Evolutionary conservation across 164 flowering plant species (phyloP).

Genomic region (Santalum album): DNA sequence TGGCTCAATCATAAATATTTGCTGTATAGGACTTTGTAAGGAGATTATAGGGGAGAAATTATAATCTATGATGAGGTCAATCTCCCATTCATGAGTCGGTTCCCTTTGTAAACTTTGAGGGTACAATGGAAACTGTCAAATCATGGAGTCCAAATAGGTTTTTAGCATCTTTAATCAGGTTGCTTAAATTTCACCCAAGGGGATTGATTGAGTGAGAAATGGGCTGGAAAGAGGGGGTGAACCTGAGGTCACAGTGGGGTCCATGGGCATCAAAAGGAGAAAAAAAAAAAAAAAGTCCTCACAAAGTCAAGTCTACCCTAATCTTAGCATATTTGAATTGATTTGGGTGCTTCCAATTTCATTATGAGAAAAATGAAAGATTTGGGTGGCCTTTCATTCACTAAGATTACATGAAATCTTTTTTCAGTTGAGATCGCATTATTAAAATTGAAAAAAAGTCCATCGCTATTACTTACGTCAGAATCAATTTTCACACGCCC

Average conservation of each 20-base stretch:
- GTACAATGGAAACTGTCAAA: not conserved
- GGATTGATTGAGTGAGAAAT: slow-evolving; percentile 8
- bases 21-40: no score
- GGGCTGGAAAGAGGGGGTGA: slow-evolving; percentile 22
- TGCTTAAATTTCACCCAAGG: not conserved
- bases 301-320: slow-evolving; percentile 13
- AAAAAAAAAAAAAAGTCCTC: slow-evolving; percentile 7
- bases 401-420: slow-evolving; percentile 12
- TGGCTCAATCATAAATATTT: no score
- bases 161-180: not conserved
- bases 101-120: no score
- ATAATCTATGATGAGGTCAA: no score
- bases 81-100: no score
- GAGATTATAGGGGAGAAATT: no score
- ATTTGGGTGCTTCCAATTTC: not conserved
- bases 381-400: slow-evolving; percentile 11
- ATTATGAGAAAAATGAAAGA: not conserved
- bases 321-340: slow-evolving; percentile 10
- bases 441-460: no score
- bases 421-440: not conserved
- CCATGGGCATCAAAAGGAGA: slow-evolving; percentile 10
- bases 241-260: slow-evolving; percentile 14
- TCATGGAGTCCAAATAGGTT: not conserved
- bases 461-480: no score
- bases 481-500: no score